These are phyloP conservation scores for Corymbia calophylla DNA, from an alignment of 441 rosid species.

Conservation along the genomic window DNA sequence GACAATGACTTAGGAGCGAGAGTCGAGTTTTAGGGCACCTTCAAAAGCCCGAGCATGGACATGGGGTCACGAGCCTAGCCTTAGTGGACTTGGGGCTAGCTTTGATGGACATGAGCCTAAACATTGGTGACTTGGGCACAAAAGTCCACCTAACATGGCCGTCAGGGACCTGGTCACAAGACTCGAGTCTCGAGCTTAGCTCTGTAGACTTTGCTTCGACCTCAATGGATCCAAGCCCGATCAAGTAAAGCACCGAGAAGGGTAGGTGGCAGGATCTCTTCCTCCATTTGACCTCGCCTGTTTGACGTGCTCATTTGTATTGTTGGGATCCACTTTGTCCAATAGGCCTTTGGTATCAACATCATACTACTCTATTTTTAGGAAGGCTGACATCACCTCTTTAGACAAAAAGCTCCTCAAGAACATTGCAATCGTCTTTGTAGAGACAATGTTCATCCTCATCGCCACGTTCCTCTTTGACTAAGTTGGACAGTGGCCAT, in stretches of 20 bases:
- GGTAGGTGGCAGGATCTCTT: not conserved
- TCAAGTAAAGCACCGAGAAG: not conserved
- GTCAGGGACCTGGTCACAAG: not conserved
- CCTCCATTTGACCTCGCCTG: rapidly evolving
- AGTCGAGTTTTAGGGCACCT: not conserved
- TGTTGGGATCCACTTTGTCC: not conserved
- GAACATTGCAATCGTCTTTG: not conserved
- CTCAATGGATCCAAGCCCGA: not conserved
- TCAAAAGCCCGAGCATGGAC: not conserved
- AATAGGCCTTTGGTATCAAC: not conserved
- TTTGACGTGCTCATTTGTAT: not conserved
- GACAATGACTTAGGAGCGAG: not conserved
- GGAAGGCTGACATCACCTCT: not conserved
- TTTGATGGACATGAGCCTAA: not conserved
- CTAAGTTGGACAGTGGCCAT: not conserved
- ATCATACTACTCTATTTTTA: not conserved
- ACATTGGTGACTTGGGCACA: not conserved
- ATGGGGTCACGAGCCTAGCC: rapidly evolving
- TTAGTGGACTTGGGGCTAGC: not conserved
- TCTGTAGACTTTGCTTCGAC: not conserved
- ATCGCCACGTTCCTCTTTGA: not conserved
- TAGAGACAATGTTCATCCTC: not conserved
- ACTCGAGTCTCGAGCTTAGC: not conserved
- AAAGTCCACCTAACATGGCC: not conserved
- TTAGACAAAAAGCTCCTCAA: not conserved